Evolutionary conservation across 768 basidiomycete species (phyloP).

Genomic region (Neoboletus brunneissimus): DNA sequence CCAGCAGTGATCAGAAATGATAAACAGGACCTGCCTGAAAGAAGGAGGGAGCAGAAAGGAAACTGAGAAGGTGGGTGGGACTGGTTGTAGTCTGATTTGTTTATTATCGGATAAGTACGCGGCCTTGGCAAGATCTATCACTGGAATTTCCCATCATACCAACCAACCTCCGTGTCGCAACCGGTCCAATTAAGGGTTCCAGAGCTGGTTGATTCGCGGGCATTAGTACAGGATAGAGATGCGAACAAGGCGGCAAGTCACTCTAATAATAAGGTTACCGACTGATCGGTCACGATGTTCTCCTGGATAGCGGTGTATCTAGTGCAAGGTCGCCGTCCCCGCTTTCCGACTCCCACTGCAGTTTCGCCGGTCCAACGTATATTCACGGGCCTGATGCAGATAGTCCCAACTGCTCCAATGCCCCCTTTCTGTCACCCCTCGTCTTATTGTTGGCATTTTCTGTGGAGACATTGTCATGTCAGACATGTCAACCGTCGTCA

Average conservation of each 20-base stretch:
- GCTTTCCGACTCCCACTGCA: background rate
- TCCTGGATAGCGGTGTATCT: no score
- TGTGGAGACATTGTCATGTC: background rate
- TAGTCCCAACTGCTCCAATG: background rate
- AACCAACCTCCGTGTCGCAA: background rate
- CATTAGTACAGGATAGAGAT: slow-evolving; percentile 1
- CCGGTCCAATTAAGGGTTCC: background rate
- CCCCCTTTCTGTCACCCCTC: background rate
- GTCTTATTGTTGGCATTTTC: slow-evolving; percentile 4
- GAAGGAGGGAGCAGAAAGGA: slow-evolving; percentile 8
- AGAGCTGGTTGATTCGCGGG: background rate
- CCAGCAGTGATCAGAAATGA: slow-evolving; percentile 14
- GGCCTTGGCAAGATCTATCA: slow-evolving; percentile 2
- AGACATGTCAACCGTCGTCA: background rate
- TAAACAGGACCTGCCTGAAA: slow-evolving; percentile 30
- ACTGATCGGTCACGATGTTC: no score
- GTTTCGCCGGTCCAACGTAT: background rate
- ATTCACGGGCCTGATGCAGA: no score
- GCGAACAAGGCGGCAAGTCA: background rate
- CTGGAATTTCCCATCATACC: slow-evolving; percentile 9
- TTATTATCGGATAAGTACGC: slow-evolving; percentile 2
- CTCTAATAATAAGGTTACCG: no score
- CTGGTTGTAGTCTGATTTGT: slow-evolving; percentile 5
- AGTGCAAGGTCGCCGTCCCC: no score
- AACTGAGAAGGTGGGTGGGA: background rate